Conservation (phyloP, 2,329 filamentous ascomycete species). For the Ascochyta lentis region DNA sequence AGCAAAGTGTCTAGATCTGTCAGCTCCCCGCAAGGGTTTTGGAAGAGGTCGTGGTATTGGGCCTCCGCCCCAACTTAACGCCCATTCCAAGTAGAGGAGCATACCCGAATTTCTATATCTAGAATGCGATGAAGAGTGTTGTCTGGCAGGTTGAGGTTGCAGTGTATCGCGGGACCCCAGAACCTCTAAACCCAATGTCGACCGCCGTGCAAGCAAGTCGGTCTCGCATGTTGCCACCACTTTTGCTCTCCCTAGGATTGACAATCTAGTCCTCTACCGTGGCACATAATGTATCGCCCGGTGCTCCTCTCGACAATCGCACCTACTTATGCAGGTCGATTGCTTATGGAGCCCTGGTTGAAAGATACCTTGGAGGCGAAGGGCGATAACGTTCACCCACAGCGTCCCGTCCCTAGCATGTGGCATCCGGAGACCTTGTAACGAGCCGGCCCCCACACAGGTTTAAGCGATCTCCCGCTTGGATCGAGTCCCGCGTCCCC, state of each 20-base stretch:
- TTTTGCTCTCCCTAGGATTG: neutral
- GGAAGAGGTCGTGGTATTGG: neutral
- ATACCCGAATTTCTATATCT: neutral
- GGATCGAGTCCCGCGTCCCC: slow-evolving; percentile 19
- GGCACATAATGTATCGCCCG: neutral
- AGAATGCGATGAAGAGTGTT: neutral
- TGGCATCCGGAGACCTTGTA: slow-evolving; percentile 5
- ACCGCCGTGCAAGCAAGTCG: neutral
- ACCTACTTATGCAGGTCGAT: neutral
- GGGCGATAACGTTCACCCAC: slow-evolving; percentile 3
- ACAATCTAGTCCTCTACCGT: neutral
- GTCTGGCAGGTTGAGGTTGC: slow-evolving; percentile 2
- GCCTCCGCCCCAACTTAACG: neutral
- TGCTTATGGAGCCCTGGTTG: neutral
- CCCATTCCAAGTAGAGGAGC: neutral
- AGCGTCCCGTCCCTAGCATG: slow-evolving; percentile 3
- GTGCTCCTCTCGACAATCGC: neutral
- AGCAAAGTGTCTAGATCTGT: slow-evolving; percentile 7
- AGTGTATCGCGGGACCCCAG: neutral
- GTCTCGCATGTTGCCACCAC: neutral
- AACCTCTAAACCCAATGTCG: neutral
- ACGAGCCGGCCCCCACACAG: slow-evolving; percentile 7
- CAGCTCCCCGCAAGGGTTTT: neutral
- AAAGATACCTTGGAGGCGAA: neutral
- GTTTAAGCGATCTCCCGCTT: slow-evolving; percentile 23